Percentiles rank a stretch among this genome's conserved stretches.
phyloP scores from a whole-genome alignment of 2,329 filamentous ascomycete genomes.

The Sporothrix schenckii region DNA sequence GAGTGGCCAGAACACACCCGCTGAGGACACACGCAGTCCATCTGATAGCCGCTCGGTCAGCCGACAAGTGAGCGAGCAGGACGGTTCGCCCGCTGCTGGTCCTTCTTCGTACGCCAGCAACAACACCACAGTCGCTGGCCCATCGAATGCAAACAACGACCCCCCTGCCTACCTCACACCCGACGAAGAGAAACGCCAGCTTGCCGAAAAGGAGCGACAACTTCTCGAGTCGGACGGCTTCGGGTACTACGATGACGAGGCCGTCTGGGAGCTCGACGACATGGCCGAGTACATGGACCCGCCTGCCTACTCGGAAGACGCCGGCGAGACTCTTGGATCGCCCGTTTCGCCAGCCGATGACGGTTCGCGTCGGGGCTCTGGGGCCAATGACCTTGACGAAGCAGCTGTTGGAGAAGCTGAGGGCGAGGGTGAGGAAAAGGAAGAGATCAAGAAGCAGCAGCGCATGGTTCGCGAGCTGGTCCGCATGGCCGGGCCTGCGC shows the following conservation, averaged over 20 bases:
- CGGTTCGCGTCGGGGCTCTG: not conserved
- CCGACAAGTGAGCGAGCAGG: not conserved
- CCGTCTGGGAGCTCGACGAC: slow-evolving; percentile 39
- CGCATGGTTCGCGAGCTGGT: slow-evolving; percentile 36
- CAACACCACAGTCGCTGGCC: not conserved
- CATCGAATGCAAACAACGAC: not conserved
- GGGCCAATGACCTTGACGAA: not conserved
- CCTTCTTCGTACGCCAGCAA: not conserved
- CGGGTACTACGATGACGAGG: slow-evolving; percentile 36
- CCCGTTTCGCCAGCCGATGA: not conserved
- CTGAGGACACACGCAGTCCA: slow-evolving; percentile 6
- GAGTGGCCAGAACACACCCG: slow-evolving; percentile 13
- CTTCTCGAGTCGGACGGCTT: not conserved
- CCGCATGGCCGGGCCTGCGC: slow-evolving; percentile 36
- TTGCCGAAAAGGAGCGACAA: slow-evolving; percentile 18
- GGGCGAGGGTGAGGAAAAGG: slow-evolving; percentile 27
- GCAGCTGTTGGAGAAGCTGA: not conserved
- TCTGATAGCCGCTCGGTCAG: slow-evolving; percentile 1
- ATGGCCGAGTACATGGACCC: slow-evolving; percentile 36
- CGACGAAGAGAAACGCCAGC: slow-evolving; percentile 23
- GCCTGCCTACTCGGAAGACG: slow-evolving; percentile 31
- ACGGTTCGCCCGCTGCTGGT: not conserved
- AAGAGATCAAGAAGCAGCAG: slow-evolving; percentile 35
- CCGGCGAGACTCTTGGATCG: not conserved
- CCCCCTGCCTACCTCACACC: slow-evolving; percentile 18